Evolutionary conservation across 2,329 filamentous ascomycete species (phyloP).

Genomic region (Claviceps quebecensis): DNA sequence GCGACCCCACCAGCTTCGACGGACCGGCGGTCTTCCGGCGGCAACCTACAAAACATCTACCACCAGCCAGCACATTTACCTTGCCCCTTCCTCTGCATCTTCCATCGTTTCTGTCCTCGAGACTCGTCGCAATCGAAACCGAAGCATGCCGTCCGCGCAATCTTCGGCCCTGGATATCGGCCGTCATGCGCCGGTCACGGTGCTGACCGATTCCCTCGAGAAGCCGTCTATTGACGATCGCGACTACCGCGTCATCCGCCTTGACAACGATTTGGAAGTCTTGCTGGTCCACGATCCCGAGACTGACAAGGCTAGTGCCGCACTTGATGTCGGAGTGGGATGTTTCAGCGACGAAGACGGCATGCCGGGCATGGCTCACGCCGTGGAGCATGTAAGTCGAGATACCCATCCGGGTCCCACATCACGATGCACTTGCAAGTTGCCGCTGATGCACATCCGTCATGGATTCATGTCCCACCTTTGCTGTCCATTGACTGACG

Average conservation of each 20-base stretch:
- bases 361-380: conserved; percentile 91
- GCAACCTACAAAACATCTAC: background rate
- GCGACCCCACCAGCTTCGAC: background rate
- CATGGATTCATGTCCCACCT: background rate
- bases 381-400: conserved; percentile 65
- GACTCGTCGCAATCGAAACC: conserved; percentile 2
- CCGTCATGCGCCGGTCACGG: conserved; percentile 18
- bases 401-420: conserved; percentile 5
- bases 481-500: conserved; percentile 7
- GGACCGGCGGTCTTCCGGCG: conserved; percentile 1
- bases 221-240: conserved; percentile 77
- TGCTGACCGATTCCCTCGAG: conserved; percentile 58
- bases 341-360: conserved; percentile 85
- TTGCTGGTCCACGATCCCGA: conserved; percentile 86
- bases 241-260: conserved; percentile 70
- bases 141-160: conserved; percentile 18
- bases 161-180: conserved; percentile 20
- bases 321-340: conserved; percentile 89
- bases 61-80: conserved; percentile 1
- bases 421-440: background rate
- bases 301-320: conserved; percentile 92
- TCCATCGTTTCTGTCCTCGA: background rate
- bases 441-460: background rate
- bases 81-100: background rate
- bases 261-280: conserved; percentile 79